Conservation (phyloP, 768 basidiomycete species). For the Phlebiopsis flavidoalba region DNA sequence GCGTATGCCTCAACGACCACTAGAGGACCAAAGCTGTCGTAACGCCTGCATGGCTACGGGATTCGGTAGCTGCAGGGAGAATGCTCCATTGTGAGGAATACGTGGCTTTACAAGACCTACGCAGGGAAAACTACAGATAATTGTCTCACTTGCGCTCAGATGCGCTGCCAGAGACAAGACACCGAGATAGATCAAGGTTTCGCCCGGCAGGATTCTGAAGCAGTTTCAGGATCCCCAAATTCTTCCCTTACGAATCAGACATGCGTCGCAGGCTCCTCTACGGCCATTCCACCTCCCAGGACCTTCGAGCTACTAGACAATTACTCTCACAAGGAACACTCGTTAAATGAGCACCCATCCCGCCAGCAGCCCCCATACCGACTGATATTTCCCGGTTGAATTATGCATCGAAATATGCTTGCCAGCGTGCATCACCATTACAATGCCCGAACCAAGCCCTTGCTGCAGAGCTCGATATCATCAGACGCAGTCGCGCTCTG, state of each 20-base stretch:
- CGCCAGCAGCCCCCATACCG: constrained; percentile 14
- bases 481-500: constrained; percentile 52
- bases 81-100: constrained; percentile 50
- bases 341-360: constrained; percentile 19
- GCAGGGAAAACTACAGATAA: constrained; percentile 38
- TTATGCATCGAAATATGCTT: constrained; percentile 44
- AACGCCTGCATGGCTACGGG: constrained; percentile 64
- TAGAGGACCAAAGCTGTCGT: constrained; percentile 66
- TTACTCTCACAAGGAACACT: not conserved
- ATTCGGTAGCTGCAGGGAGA: constrained; percentile 43
- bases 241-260: too few relatives aligned
- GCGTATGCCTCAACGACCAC: not conserved
- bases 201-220: too few relatives aligned
- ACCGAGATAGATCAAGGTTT: constrained; percentile 8
- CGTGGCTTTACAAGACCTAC: constrained; percentile 48
- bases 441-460: constrained; percentile 66
- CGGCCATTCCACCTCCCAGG: too few relatives aligned
- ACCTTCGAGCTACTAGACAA: too few relatives aligned
- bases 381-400: constrained; percentile 20
- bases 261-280: too few relatives aligned
- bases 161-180: constrained; percentile 19
- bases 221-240: too few relatives aligned
- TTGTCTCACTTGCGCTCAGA: constrained; percentile 35
- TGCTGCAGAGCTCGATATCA: constrained; percentile 49
- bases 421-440: constrained; percentile 59